Conservation (phyloP, 2,329 filamentous ascomycete species). For the Leptographium radiaticola region DNA sequence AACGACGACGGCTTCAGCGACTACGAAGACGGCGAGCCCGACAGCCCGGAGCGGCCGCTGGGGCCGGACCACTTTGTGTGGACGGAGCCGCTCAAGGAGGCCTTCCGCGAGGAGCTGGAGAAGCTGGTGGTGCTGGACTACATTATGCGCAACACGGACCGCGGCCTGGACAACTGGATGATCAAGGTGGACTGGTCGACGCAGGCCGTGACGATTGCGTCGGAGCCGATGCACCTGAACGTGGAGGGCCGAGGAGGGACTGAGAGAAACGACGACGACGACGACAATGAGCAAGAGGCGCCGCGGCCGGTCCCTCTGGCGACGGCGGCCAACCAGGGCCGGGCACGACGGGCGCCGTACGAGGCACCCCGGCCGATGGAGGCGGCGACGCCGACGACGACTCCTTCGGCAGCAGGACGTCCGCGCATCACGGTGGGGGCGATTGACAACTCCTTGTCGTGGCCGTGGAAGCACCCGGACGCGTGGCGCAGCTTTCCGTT, state of each 20-base stretch:
- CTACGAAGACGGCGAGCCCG: constrained; percentile 15
- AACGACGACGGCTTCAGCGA: constrained; percentile 14
- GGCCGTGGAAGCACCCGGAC: constrained; percentile 98
- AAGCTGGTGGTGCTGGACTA: constrained; percentile 97
- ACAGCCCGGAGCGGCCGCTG: constrained; percentile 21
- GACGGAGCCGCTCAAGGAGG: constrained; percentile 79
- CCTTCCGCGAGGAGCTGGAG: constrained; percentile 88
- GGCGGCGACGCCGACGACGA: constrained; percentile 31
- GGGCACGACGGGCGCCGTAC: constrained; percentile 49
- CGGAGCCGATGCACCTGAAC: constrained; percentile 62
- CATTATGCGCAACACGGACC: constrained; percentile 97
- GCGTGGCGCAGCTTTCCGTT: constrained; percentile 86
- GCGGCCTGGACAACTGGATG: constrained; percentile 99
- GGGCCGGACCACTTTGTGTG: constrained; percentile 56
- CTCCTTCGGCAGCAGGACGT: constrained; percentile 24
- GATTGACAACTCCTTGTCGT: constrained; percentile 95
- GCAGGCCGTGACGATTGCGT: constrained; percentile 72
- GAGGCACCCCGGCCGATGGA: constrained; percentile 75
- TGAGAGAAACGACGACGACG: constrained; percentile 25
- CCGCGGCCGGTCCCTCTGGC: constrained; percentile 47
- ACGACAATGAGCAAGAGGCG: constrained; percentile 26
- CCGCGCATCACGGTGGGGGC: constrained; percentile 69
- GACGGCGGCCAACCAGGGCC: constrained; percentile 28
- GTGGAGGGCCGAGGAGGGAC: constrained; percentile 31
- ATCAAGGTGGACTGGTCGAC: constrained; percentile 84